Evolutionary conservation across 2,329 filamentous ascomycete genomes (phyloP).

Genomic region (Cytospora piceae): DNA sequence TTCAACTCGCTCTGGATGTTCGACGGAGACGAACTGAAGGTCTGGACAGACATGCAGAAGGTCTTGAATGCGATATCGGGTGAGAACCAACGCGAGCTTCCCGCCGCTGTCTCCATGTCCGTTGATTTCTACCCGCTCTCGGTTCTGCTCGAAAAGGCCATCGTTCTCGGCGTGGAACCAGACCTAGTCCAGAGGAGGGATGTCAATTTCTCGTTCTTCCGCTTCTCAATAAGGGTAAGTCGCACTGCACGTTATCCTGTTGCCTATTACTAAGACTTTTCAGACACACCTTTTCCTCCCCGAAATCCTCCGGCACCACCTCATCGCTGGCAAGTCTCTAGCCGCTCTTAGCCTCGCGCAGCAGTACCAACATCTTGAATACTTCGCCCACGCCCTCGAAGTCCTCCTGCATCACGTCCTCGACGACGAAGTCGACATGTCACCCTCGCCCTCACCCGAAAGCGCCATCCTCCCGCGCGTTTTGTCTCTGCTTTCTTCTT

Average conservation of each 20-base stretch:
- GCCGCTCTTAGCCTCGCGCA: slow-evolving; percentile 82
- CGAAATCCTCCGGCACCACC: slow-evolving; percentile 78
- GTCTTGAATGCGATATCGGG: slow-evolving; percentile 72
- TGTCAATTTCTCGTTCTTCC: slow-evolving; percentile 86
- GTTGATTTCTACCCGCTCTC: slow-evolving; percentile 97
- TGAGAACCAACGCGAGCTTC: slow-evolving; percentile 70
- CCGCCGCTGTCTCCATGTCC: slow-evolving; percentile 73
- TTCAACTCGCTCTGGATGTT: slow-evolving; percentile 94
- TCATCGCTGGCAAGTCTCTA: slow-evolving; percentile 74
- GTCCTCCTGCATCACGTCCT: slow-evolving; percentile 90
- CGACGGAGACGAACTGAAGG: slow-evolving; percentile 81
- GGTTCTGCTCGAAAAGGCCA: slow-evolving; percentile 83
- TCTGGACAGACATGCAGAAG: slow-evolving; percentile 88
- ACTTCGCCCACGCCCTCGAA: slow-evolving; percentile 92
- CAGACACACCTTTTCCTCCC: slow-evolving; percentile 93
- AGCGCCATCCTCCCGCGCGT: slow-evolving; percentile 67
- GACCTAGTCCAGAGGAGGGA: slow-evolving; percentile 93
- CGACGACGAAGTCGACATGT: slow-evolving; percentile 85
- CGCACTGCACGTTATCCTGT: slow-evolving; percentile 5
- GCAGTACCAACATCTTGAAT: slow-evolving; percentile 84
- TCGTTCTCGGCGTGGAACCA: slow-evolving; percentile 87
- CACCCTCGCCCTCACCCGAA: slow-evolving; percentile 61
- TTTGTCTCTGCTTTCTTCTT: slow-evolving; percentile 68
- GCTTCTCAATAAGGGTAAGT: slow-evolving; percentile 83
- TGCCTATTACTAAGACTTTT: slow-evolving; percentile 27